Base-by-base conservation (phyloP, 2,329 filamentous ascomycete genomes). In the Alternaria longipes region DNA sequence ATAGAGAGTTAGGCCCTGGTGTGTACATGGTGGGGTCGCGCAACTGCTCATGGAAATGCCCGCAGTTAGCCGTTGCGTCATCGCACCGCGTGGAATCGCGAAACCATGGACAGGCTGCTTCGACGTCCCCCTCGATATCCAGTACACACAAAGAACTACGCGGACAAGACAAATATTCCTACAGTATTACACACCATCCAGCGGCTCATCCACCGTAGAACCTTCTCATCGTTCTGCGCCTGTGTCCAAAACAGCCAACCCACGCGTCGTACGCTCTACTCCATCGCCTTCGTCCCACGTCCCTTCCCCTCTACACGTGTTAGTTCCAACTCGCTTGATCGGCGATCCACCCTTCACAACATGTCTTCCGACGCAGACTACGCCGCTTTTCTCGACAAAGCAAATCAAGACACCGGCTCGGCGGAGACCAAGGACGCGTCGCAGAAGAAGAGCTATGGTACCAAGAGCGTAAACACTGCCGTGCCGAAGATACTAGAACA, bases 291-390 rank as follows among this genome's bases (percentile, higher is more conserved):
- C 14, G 32, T 50, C 46, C 22, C 46, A 50, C 46, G 46, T 50
- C 32, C 32, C 34, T n/a, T 26, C 5, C 32, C 20, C 9, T 36
- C 46, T 14, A 26, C 30, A 38, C 30, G 30, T 38, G 26, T 32
- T 46, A n/a, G 22, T 40, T 36, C 11, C 24, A 24, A 34, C 12
- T 18, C n/a, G 8, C 5, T 22, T 36, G 34, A 41, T 44, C 18
- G 20, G n/a, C 45, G 22, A 26, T 12, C 14, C 16, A 8, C 32
- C 16, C 22, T 36, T 34, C 54, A 54, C 58, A 83, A 58, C 16
- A 92, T 92, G 90, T 87, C 89, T 8, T 90, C 89, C 55, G 93
- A 97, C 84, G 88, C 91, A 63, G 90, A 91, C 64, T 97, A 97
- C 83, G 87, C 89, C 80, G 84, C 90, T 61, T 97, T 97, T 76